Evolutionary conservation across 257 asterid species (phyloP).

Genomic region (Jasminum sambac): DNA sequence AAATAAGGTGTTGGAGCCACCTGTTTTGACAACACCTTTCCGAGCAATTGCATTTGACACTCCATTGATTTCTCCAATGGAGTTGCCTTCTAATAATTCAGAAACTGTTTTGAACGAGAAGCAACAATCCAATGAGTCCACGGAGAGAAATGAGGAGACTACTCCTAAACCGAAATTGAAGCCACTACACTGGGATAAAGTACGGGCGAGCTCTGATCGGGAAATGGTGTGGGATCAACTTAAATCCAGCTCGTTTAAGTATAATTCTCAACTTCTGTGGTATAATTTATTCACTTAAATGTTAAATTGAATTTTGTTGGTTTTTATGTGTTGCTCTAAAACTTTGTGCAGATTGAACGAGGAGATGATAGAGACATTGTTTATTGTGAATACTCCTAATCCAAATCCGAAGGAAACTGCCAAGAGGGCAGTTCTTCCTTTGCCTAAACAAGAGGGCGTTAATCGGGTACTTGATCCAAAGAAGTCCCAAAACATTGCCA

Average conservation of each 20-base stretch:
- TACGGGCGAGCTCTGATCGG: conserved; percentile 86
- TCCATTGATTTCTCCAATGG: conserved; percentile 52
- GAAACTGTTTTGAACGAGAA: conserved; percentile 23
- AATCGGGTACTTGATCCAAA: conserved; percentile 83
- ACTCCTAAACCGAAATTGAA: conserved; percentile 79
- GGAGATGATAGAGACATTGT: conserved; percentile 95
- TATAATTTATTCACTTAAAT: background rate
- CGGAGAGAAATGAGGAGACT: conserved; percentile 44
- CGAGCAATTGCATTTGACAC: conserved; percentile 46
- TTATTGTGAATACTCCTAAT: conserved; percentile 63
- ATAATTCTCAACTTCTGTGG: conserved; percentile 26
- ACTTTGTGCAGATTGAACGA: conserved; percentile 71
- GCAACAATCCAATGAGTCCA: conserved; percentile 23
- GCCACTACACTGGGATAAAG: conserved; percentile 98
- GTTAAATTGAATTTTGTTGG: background rate
- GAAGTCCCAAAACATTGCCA: conserved; percentile 91
- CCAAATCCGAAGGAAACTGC: conserved; percentile 57
- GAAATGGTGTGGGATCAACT: conserved; percentile 99
- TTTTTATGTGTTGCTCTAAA: conserved; percentile 9
- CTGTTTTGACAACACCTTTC: conserved; percentile 41
- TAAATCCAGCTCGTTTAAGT: conserved; percentile 87
- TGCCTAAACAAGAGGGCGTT: conserved; percentile 53
- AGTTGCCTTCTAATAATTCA: conserved; percentile 44
- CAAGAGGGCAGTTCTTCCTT: conserved; percentile 63
- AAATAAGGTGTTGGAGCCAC: conserved; percentile 41